Conservation (phyloP, 2,329 filamentous ascomycete species). For the Cordyceps cateniannulata region DNA sequence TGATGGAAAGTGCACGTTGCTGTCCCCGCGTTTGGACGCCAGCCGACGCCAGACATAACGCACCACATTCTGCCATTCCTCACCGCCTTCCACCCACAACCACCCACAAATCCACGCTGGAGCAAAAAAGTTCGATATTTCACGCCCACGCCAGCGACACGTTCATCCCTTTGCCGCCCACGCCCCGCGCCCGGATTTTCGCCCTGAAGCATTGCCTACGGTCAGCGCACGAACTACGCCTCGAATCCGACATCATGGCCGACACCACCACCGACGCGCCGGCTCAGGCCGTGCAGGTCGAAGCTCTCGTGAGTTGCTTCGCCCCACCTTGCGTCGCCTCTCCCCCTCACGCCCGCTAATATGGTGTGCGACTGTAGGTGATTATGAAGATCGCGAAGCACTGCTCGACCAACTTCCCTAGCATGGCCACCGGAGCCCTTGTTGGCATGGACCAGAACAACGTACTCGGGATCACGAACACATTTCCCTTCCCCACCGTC, state of each 20-base stretch:
- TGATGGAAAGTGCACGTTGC: conserved; percentile 10
- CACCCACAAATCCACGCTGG: conserved; percentile 35
- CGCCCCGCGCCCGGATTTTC: conserved; percentile 21
- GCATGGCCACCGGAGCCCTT: conserved; percentile 79
- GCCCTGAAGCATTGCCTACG: conserved; percentile 18
- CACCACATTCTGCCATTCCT: conserved; percentile 27
- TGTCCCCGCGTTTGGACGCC: not conserved
- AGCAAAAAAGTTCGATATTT: conserved; percentile 38
- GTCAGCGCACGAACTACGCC: conserved; percentile 20
- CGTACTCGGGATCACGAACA: conserved; percentile 85
- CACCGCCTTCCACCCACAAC: conserved; percentile 37
- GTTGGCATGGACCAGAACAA: conserved; percentile 87
- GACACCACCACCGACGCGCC: conserved; percentile 59
- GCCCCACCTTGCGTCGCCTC: conserved; percentile 28
- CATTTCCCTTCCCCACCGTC: conserved; percentile 84
- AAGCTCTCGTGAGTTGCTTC: conserved; percentile 70
- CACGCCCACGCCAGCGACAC: conserved; percentile 16
- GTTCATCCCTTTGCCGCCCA: conserved; percentile 18
- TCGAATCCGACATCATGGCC: conserved; percentile 43
- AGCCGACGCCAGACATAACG: not conserved
- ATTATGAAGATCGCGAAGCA: conserved; percentile 99
- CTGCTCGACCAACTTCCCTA: conserved; percentile 81
- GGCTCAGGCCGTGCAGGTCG: conserved; percentile 85
- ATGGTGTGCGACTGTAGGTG: conserved; percentile 47
- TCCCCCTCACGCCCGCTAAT: conserved; percentile 18